These are phyloP conservation scores for Posidonia oceanica DNA, from an alignment of 116 monocot species.

Conservation along the genomic window DNA sequence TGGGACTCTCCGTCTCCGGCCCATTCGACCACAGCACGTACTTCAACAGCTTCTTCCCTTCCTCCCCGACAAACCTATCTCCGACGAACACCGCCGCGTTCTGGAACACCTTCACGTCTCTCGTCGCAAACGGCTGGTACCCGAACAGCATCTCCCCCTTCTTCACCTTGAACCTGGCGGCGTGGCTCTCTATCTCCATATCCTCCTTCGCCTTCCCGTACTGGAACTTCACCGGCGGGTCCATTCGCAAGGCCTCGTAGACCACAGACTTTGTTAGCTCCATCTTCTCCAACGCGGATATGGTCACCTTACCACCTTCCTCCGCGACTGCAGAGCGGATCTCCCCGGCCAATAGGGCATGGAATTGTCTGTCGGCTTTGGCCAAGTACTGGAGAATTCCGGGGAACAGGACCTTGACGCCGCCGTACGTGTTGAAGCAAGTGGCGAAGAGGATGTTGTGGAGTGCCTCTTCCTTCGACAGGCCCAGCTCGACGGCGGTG, in stretches of 20 bases:
- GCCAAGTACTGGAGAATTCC: slow-evolving; percentile 35
- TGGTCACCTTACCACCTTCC: slow-evolving; percentile 34
- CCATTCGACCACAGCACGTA: slow-evolving; percentile 81
- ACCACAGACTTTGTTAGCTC: slow-evolving; percentile 55
- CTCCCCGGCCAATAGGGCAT: slow-evolving; percentile 26
- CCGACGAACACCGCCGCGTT: slow-evolving; percentile 30
- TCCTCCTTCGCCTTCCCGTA: slow-evolving; percentile 59
- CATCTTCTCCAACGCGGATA: slow-evolving; percentile 48
- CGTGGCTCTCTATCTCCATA: slow-evolving; percentile 64
- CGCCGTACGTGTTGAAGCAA: slow-evolving; percentile 51
- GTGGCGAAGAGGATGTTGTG: slow-evolving; percentile 58
- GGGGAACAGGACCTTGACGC: slow-evolving; percentile 40
- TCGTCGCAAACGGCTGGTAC: slow-evolving; percentile 48
- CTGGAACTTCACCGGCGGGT: slow-evolving; percentile 74
- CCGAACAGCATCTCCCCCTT: slow-evolving; percentile 74
- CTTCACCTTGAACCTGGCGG: slow-evolving; percentile 33
- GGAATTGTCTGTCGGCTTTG: slow-evolving; percentile 18
- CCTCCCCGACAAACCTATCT: slow-evolving; percentile 51
- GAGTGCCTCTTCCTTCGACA: slow-evolving; percentile 38
- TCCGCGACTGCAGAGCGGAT: slow-evolving; percentile 25
- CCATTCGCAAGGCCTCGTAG: slow-evolving; percentile 62
- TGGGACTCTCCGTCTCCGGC: slow-evolving; percentile 60
- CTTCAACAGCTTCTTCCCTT: slow-evolving; percentile 30
- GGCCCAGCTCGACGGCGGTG: slow-evolving; percentile 26
- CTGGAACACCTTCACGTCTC: slow-evolving; percentile 34